phyloP scores from a whole-genome alignment of 2,329 filamentous ascomycete genomes.

The Fusarium verrucosum region DNA sequence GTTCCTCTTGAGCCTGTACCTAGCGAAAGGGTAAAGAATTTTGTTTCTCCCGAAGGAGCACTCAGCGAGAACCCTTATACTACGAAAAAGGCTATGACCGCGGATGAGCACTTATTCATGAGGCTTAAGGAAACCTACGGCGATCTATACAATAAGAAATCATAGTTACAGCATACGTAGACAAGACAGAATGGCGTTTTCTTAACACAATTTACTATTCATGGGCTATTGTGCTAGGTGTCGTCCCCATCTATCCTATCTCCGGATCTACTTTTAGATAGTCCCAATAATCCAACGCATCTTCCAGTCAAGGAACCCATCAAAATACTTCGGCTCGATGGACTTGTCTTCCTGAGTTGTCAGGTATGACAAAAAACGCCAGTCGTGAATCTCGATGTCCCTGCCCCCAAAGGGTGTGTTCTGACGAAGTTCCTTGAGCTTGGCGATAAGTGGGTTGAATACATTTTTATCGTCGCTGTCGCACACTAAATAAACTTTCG shows the following conservation, averaged over 20 bases:
- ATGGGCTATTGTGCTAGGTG: neutral
- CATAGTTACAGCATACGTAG: conserved; percentile 11
- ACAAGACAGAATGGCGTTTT: neutral
- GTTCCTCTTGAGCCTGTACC: conserved; percentile 67
- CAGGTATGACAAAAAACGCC: conserved; percentile 56
- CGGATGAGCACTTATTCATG: conserved; percentile 70
- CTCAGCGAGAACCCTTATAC: conserved; percentile 58
- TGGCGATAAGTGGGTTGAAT: conserved; percentile 48
- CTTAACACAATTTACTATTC: neutral
- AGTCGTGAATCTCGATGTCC: conserved; percentile 56
- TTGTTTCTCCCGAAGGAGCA: conserved; percentile 47
- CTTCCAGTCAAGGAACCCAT: conserved; percentile 54
- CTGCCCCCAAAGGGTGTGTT: conserved; percentile 37
- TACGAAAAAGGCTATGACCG: conserved; percentile 67
- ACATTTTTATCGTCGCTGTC: conserved; percentile 49
- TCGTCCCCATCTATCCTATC: neutral
- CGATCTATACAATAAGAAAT: conserved; percentile 60
- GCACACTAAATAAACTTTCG: conserved; percentile 53
- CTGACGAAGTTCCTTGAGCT: conserved; percentile 47
- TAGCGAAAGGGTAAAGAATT: conserved; percentile 63
- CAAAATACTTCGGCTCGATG: conserved; percentile 46
- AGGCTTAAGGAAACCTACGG: conserved; percentile 68
- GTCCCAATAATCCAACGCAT: conserved; percentile 56
- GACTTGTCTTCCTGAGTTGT: conserved; percentile 51
- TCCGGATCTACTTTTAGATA: conserved; percentile 44